Base-by-base conservation (phyloP, 2,329 filamentous ascomycete genomes). In the Fusarium sp. region DNA sequence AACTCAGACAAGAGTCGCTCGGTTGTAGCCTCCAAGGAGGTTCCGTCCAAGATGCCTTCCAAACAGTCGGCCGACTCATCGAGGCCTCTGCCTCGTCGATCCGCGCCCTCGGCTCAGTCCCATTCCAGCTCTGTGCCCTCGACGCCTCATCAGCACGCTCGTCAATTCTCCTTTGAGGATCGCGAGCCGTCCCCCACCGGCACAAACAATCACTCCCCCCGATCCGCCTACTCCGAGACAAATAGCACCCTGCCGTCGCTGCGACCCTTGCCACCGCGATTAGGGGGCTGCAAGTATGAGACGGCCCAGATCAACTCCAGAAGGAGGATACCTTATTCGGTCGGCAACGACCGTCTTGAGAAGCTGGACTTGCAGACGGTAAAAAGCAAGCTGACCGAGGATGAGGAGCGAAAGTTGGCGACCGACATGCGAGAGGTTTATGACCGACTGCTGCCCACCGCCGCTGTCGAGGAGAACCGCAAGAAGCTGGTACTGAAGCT, bases 61-160 rank as follows among this genome's bases (percentile, higher is more conserved):
- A 87, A 87, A 76, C 85, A 87, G 60, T 68, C 75, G 30, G 67
- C 76, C 43, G 82, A 84, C 63, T 67, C 75, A 50, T 70, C 79
- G 65, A 83, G 80, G 76, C 80, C 73, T 65, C 77, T 77, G 43
- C 77, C 80, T 54, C 80, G 74, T 76, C 80, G 68, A 67, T 80
- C 80, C 45, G 76, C 78, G 39, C 70, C 80, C 8, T 79, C 77
- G 59, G 79, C 77, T 32, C 81, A 82, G 64, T 79, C 84, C 16
- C 88, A 97, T 81, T 97, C 96, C 27, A 97, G 89, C 81, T 98
- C 96, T 10, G 94, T 98, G 58, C 96, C 96, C 1, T 97, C 96
- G 1, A 98, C 96, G 4, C 97, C 96, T 10, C 94, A 96, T 80
- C 95, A 98, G 82, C 93, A 94, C 83, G 91, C 95, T 75, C 92